Evolutionary conservation across 2,329 filamentous ascomycete genomes (phyloP), one percentile per base, ranked within the genome.

Genomic region (Aspergillus pseudotamarii): DNA sequence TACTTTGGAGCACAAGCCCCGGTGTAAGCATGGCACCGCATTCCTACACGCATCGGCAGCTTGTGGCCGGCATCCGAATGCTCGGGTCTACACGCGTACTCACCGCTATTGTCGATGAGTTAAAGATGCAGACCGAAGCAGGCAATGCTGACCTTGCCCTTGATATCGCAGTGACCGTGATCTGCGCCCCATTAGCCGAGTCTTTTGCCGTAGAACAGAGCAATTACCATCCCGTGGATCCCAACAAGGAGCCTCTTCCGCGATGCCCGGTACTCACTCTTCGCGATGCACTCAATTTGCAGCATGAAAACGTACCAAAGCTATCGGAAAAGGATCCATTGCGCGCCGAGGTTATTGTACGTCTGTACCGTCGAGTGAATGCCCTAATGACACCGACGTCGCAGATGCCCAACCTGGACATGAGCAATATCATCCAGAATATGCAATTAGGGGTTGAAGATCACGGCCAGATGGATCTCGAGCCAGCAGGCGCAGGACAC

Each of bases 11-110:
- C 56, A 73, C 79, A 58, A 76, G 82, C 56, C 78, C 82, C 2
- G 79, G 80, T n/a, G 80, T 85, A 23, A 83, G 80, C 64, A 81
- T 84, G 59, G 81, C 82, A 2, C 85, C 85, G 8, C 83, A 84
- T 3, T 79, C 78, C 48, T 88, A 88, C 70, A 85, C 83, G 0
- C 84, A 86, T 66, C 81, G 81, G n/a, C 81, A 85, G 65, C 69
- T 89, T 19, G 76, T 83, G 9, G 71, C 73, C 1, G 78, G 77
- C 0, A 71, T 82, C 43, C 73, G 73, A 6, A 74, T 81, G n/a
- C 73, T 80, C 4, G 81, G 81, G 9, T 70, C 80, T 1, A 66
- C 74, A 10, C 71, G 74, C 23, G 75, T 82, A 0, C 69, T 83
- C 1, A 65, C 66, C 3, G 69, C 72, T 8, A 61, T 83, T 10